phyloP scores from a whole-genome alignment of 2,329 filamentous ascomycete species.

The Sphaerulina musiva region DNA sequence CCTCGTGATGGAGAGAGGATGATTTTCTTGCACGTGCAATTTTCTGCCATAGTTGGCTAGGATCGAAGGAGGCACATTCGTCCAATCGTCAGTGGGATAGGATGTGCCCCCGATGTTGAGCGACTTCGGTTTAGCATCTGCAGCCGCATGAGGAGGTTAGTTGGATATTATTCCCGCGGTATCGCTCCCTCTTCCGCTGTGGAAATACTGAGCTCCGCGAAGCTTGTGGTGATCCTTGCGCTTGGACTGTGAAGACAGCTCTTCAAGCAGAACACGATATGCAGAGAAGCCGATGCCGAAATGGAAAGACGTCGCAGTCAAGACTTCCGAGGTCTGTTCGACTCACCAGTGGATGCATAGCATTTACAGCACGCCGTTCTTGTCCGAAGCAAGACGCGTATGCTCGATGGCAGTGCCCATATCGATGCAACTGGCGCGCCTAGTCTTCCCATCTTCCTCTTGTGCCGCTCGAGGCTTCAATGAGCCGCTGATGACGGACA shows the following conservation, averaged over 20 bases:
- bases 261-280: too few species aligned
- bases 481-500: background rate
- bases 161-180: slow-evolving; percentile 1
- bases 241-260: too few species aligned
- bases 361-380: slow-evolving; percentile 11
- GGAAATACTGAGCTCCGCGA: background rate
- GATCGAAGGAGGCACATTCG: slow-evolving; percentile 74
- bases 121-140: slow-evolving; percentile 8
- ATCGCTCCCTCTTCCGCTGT: background rate
- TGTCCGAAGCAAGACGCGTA: slow-evolving; percentile 21
- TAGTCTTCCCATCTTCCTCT: slow-evolving; percentile 13
- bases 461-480: background rate
- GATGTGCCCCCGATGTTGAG: slow-evolving; percentile 54
- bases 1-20: slow-evolving; percentile 84
- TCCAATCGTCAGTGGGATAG: slow-evolving; percentile 71
- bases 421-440: slow-evolving; percentile 12
- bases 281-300: background rate
- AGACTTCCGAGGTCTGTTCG: background rate
- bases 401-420: slow-evolving; percentile 18
- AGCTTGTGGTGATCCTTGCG: background rate
- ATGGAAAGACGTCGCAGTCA: too few species aligned
- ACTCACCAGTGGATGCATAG: slow-evolving; percentile 23
- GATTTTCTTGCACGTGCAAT: slow-evolving; percentile 84
- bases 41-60: slow-evolving; percentile 65
- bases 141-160: background rate